Evolutionary conservation across 2,329 filamentous ascomycete genomes (phyloP).

Genomic region (Pseudocercospora cruenta): DNA sequence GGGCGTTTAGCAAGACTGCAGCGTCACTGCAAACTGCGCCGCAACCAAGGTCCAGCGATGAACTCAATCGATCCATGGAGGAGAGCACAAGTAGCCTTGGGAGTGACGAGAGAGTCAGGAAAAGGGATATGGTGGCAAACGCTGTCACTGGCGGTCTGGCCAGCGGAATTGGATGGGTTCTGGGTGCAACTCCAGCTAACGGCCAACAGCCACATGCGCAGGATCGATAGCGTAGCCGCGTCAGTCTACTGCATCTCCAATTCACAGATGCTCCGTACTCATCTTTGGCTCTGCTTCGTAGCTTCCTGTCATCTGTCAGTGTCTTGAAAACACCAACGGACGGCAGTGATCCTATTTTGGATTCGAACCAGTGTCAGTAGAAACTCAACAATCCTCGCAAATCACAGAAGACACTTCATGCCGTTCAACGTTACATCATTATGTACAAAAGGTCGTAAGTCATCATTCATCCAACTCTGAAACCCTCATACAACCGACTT

Average conservation of each 20-base stretch:
- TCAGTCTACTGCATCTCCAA: not conserved
- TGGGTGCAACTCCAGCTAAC: conserved; percentile 51
- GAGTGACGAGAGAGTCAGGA: conserved; percentile 57
- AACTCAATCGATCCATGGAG: conserved; percentile 23
- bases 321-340: not conserved
- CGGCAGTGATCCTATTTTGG: too few species aligned
- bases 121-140: conserved; percentile 71
- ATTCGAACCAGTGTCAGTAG: too few species aligned
- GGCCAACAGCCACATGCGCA: conserved; percentile 15
- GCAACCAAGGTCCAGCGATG: conserved; percentile 15
- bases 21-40: conserved; percentile 45
- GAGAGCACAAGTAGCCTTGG: conserved; percentile 31
- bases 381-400: not conserved
- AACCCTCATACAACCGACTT: not conserved
- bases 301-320: too few species aligned
- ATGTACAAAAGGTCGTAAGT: not conserved
- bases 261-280: too few species aligned
- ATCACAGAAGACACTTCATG: not conserved
- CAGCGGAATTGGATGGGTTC: conserved; percentile 66
- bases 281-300: too few species aligned
- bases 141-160: conserved; percentile 66
- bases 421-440: not conserved
- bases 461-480: not conserved
- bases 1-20: conserved; percentile 49
- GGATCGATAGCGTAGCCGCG: not conserved